These are phyloP conservation scores for Rachicladosporium sp. DNA, from an alignment of 2,329 filamentous ascomycete genomes.

Conservation along the genomic window DNA sequence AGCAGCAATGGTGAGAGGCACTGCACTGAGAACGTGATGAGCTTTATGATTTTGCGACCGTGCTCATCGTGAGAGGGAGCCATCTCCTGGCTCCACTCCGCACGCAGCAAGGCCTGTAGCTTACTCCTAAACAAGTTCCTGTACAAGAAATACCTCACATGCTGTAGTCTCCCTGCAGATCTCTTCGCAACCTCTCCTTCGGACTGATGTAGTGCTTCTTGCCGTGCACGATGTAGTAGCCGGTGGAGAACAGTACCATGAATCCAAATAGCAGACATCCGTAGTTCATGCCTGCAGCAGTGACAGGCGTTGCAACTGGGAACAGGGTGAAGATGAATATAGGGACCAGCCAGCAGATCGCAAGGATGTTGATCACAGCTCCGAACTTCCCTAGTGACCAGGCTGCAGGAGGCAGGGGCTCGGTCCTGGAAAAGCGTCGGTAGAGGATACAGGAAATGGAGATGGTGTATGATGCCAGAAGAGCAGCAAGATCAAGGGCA, in stretches of 20 bases:
- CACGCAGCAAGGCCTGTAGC: too few relatives aligned
- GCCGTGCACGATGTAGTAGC: slow-evolving; percentile 17
- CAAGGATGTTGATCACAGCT: slow-evolving; percentile 15
- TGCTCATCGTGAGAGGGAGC: too few relatives aligned
- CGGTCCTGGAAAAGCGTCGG: slow-evolving; percentile 13
- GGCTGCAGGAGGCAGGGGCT: slow-evolving; percentile 11
- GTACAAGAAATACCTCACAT: too few relatives aligned
- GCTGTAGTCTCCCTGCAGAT: too few relatives aligned
- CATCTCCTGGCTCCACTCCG: too few relatives aligned
- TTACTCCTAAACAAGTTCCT: too few relatives aligned
- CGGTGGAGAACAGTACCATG: slow-evolving; percentile 15
- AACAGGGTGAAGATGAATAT: slow-evolving; percentile 21
- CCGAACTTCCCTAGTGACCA: slow-evolving; percentile 16
- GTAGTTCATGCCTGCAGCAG: slow-evolving; percentile 18
- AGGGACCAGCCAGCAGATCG: slow-evolving; percentile 16
- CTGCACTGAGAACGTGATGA: too few relatives aligned
- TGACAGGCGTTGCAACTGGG: slow-evolving; percentile 16
- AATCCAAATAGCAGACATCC: slow-evolving; percentile 18
- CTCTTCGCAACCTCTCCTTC: slow-evolving; percentile 10
- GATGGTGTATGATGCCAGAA: slow-evolving; percentile 29
- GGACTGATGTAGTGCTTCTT: slow-evolving; percentile 17
- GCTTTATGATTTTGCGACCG: too few relatives aligned
- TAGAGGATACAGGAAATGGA: slow-evolving; percentile 21
- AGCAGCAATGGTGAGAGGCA: too few relatives aligned
- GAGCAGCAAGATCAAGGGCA: slow-evolving; percentile 26